Conservation (phyloP, 257 asterid species). For the Jacaranda copaia region DNA sequence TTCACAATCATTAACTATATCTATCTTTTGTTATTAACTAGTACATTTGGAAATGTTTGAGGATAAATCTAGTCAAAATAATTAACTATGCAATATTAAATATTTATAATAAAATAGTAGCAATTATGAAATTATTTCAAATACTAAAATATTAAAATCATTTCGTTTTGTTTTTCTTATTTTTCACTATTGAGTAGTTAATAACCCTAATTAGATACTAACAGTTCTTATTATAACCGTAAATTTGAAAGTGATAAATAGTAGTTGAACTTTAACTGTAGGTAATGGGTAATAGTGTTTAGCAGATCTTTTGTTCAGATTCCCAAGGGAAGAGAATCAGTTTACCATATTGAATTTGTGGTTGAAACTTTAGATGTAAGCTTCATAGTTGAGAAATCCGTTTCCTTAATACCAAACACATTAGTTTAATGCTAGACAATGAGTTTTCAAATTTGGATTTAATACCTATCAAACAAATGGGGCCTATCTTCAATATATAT, state of each 20-base stretch:
- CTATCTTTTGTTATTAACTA: neutral
- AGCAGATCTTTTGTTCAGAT: no score
- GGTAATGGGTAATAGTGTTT: no score
- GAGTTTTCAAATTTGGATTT: neutral
- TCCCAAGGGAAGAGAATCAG: no score
- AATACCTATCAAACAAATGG: neutral
- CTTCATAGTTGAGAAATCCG: neutral
- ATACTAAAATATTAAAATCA: neutral
- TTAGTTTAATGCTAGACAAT: slow-evolving; percentile 17
- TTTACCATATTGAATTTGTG: no score
- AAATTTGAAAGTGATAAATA: no score
- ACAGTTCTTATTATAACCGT: no score
- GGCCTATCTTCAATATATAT: slow-evolving; percentile 2
- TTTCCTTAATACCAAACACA: neutral
- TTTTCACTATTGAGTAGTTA: no score
- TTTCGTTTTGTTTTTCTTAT: neutral
- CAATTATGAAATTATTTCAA: neutral
- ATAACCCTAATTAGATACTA: no score
- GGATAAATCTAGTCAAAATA: neutral
- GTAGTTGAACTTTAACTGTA: no score
- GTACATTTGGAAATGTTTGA: neutral
- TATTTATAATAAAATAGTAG: neutral
- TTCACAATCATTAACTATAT: neutral
- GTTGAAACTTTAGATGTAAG: no score
- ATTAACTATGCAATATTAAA: neutral